phyloP scores from a whole-genome alignment of 495 filamentous ascomycete species.

The Aspergillus avenaceus region DNA sequence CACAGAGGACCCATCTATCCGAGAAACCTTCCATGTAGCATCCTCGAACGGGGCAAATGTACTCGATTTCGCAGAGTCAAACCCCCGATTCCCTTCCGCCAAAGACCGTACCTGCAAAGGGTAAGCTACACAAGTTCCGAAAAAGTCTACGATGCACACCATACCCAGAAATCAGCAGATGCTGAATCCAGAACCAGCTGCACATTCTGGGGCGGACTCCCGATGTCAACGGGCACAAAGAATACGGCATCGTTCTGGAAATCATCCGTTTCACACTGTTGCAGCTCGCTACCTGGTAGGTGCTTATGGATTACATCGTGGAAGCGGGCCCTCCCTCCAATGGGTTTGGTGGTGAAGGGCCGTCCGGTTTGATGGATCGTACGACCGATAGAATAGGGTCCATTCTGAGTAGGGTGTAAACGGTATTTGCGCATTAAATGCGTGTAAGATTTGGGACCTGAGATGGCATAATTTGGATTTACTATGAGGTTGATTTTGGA shows the following conservation, averaged over 20 bases:
- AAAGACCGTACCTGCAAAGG: slow-evolving; percentile 56
- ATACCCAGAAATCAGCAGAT: slow-evolving; percentile 74
- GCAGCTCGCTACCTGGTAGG: slow-evolving; percentile 28
- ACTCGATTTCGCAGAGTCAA: slow-evolving; percentile 56
- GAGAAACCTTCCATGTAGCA: slow-evolving; percentile 65
- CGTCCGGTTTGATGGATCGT: slow-evolving; percentile 45
- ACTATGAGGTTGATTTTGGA: slow-evolving; percentile 42
- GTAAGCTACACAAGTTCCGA: slow-evolving; percentile 4
- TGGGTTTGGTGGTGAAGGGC: slow-evolving; percentile 30
- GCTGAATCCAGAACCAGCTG: slow-evolving; percentile 75
- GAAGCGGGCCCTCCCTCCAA: slow-evolving; percentile 44
- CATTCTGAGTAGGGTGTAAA: slow-evolving; percentile 64
- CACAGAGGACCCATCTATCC: slow-evolving; percentile 68
- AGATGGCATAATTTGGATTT: slow-evolving; percentile 61
- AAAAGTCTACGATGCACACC: slow-evolving; percentile 4
- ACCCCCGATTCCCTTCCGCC: slow-evolving; percentile 47
- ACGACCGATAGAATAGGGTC: slow-evolving; percentile 56
- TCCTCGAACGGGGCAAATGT: slow-evolving; percentile 52
- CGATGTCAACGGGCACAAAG: slow-evolving; percentile 62
- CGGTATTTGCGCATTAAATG: slow-evolving; percentile 64
- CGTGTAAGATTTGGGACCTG: slow-evolving; percentile 72
- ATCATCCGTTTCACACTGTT: slow-evolving; percentile 65
- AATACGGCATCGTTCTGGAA: slow-evolving; percentile 71
- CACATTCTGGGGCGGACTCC: slow-evolving; percentile 63
- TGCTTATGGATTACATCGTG: slow-evolving; percentile 51